Evolutionary conservation across 2,329 filamentous ascomycete species (phyloP).

Genomic region (Fusarium equiseti): DNA sequence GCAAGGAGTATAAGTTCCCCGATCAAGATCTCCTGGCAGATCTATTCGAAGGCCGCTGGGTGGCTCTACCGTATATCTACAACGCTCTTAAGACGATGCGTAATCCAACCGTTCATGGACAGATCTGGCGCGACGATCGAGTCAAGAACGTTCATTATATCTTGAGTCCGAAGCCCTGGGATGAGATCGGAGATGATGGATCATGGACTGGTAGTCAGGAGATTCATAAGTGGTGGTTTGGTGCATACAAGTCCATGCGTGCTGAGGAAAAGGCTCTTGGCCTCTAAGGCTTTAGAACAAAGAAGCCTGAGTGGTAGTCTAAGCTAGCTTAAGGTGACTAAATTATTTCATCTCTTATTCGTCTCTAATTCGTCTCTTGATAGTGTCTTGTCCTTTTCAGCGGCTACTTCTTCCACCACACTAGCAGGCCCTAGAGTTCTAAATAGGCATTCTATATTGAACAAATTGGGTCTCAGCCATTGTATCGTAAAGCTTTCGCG

Average conservation of each 20-base stretch:
- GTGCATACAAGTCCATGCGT: constrained; percentile 5
- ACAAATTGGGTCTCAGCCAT: constrained; percentile 30
- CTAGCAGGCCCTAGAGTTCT: not conserved
- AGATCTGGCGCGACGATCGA: constrained; percentile 13
- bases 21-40: constrained; percentile 27
- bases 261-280: not conserved
- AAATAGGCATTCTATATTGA: constrained; percentile 27
- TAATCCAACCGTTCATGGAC: not conserved
- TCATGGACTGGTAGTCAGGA: constrained; percentile 2
- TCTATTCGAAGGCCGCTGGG: constrained; percentile 9
- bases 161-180: constrained; percentile 22
- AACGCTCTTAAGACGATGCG: constrained; percentile 30
- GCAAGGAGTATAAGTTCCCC: not conserved
- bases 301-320: too few species aligned
- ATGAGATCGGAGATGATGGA: not conserved
- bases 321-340: too few species aligned
- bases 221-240: constrained; percentile 28
- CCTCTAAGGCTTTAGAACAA: too few species aligned
- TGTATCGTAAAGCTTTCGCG: constrained; percentile 29
- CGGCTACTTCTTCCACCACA: too few species aligned
- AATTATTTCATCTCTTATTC: too few species aligned
- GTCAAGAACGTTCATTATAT: constrained; percentile 35
- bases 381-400: too few species aligned
- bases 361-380: too few species aligned
- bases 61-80: constrained; percentile 12